These are phyloP conservation scores for Penicillium sclerotigenum DNA, from an alignment of 2,329 filamentous ascomycete genomes.

Conservation along the genomic window DNA sequence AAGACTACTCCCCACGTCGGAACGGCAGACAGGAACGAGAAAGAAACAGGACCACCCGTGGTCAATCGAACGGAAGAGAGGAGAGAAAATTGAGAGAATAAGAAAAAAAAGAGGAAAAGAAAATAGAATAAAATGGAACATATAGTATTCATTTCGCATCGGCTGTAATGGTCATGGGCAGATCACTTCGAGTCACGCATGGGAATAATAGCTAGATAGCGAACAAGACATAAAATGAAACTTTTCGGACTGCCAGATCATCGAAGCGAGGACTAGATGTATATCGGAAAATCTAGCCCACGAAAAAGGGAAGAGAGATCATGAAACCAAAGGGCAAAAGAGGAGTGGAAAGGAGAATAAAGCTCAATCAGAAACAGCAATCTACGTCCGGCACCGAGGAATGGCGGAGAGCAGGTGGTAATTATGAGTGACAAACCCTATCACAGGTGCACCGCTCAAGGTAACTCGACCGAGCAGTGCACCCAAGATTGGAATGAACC, in stretches of 20 bases:
- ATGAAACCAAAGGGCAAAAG: constrained; percentile 27
- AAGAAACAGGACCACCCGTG: constrained; percentile 15
- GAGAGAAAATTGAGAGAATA: constrained; percentile 1
- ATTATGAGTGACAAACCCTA: constrained; percentile 7
- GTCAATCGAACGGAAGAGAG: constrained; percentile 9
- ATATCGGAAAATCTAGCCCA: constrained; percentile 30
- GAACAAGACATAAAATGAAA: constrained; percentile 28
- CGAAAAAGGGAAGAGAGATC: constrained; percentile 28
- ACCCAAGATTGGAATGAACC: not conserved
- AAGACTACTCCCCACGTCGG: constrained; percentile 1
- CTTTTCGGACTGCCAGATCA: constrained; percentile 40
- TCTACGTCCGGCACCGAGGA: not conserved
- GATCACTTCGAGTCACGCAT: constrained; percentile 34
- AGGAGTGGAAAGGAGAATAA: constrained; percentile 12
- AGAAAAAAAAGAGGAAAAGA: not conserved
- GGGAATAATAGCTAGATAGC: constrained; percentile 34
- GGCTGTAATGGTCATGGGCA: constrained; percentile 36
- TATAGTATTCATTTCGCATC: constrained; percentile 33
- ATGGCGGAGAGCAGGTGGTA: not conserved
- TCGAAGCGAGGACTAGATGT: constrained; percentile 34
- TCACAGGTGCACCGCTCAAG: not conserved
- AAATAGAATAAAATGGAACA: constrained; percentile 12
- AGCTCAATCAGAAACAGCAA: constrained; percentile 14
- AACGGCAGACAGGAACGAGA: constrained; percentile 11
- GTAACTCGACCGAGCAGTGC: not conserved